These are phyloP conservation scores for Lanmaoa rubissima DNA, from an alignment of 768 basidiomycete species.

Conservation along the genomic window DNA sequence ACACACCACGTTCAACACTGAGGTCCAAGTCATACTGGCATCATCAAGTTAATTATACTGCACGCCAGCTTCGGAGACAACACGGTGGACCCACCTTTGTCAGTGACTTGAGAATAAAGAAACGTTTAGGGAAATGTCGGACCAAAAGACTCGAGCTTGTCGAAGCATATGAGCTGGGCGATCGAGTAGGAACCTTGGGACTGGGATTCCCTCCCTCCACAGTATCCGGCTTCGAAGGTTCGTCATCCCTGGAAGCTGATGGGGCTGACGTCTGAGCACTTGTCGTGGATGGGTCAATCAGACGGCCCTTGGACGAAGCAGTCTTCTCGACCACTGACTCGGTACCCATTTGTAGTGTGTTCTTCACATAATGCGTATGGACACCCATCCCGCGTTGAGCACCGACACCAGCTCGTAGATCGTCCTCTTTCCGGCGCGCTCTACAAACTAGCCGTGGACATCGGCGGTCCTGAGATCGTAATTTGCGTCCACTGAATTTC, in stretches of 20 bases:
- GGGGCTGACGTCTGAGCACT: slow-evolving; percentile 18
- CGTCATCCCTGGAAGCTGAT: slow-evolving; percentile 42
- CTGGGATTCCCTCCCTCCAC: not conserved
- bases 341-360: slow-evolving; percentile 44
- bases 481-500: slow-evolving; percentile 65
- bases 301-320: not conserved
- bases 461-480: slow-evolving; percentile 68
- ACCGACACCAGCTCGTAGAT: slow-evolving; percentile 86
- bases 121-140: slow-evolving; percentile 80
- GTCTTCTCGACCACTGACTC: slow-evolving; percentile 12
- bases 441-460: slow-evolving; percentile 84
- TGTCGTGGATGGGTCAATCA: not conserved
- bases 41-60: not conserved
- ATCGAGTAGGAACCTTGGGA: slow-evolving; percentile 30
- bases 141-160: slow-evolving; percentile 80
- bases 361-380: slow-evolving; percentile 79
- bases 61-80: not conserved
- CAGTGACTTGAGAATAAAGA: slow-evolving; percentile 88
- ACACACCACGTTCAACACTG: slow-evolving; percentile 73
- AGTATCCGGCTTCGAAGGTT: slow-evolving; percentile 6
- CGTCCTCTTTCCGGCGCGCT: slow-evolving; percentile 76
- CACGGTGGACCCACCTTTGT: slow-evolving; percentile 54
- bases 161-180: slow-evolving; percentile 69
- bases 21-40: slow-evolving; percentile 71
- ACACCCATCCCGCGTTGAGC: slow-evolving; percentile 85